Evolutionary conservation across 441 rosid genomes (phyloP).

Genomic region (Corymbia citriodora): DNA sequence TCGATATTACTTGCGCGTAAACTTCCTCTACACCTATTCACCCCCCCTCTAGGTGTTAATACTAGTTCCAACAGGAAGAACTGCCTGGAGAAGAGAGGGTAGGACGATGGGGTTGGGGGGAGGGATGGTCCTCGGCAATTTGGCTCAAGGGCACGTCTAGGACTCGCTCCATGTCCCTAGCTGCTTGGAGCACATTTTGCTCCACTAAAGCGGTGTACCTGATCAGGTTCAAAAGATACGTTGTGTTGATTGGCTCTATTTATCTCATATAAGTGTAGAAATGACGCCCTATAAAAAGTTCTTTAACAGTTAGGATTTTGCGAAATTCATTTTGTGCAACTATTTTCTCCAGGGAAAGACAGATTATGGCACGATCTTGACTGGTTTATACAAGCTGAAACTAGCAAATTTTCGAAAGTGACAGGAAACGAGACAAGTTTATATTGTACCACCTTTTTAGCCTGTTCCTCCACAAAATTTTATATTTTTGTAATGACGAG

Average conservation of each 20-base stretch:
- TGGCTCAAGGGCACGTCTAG: conserved; percentile 30
- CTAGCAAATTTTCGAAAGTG: neutral
- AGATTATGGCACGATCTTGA: neutral
- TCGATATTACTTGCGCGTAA: no score
- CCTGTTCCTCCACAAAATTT: neutral
- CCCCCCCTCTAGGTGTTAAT: no score
- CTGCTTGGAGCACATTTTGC: conserved; percentile 52
- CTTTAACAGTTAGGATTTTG: neutral
- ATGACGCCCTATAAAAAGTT: neutral
- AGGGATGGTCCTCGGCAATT: conserved; percentile 24
- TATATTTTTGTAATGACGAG: neutral
- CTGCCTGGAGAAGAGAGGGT: conserved; percentile 38
- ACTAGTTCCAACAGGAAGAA: no score
- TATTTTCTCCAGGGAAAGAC: neutral
- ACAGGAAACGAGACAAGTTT: neutral
- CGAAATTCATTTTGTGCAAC: neutral
- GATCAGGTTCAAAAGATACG: neutral
- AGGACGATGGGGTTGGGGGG: conserved; percentile 9
- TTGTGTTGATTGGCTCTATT: no score
- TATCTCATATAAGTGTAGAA: neutral
- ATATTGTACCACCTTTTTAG: neutral
- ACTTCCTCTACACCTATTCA: no score
- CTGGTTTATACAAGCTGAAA: neutral
- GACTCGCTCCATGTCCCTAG: conserved; percentile 54
- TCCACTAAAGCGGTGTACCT: conserved; percentile 68